Evolutionary conservation across 2,329 filamentous ascomycete species (phyloP).

Genomic region (Fonsecaea monophora): DNA sequence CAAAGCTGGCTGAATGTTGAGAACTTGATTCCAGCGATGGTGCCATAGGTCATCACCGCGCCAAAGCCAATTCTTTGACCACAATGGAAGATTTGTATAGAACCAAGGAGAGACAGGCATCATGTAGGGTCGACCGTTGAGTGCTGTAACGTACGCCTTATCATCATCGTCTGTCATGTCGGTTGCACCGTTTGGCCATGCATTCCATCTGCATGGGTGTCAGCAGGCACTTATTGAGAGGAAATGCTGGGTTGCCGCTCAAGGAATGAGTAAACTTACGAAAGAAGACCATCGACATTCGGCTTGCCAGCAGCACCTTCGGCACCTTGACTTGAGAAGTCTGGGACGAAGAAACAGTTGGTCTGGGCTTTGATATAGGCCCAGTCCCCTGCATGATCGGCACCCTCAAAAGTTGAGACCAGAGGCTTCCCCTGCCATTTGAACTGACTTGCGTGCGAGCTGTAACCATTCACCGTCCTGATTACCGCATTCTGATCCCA

Average conservation of each 20-base stretch:
- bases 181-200: constrained; percentile 17
- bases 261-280: background rate
- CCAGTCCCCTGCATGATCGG: constrained; percentile 15
- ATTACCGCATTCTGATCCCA: constrained; percentile 22
- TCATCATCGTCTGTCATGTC: constrained; percentile 18
- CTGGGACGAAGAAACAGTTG: constrained; percentile 15
- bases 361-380: constrained; percentile 20
- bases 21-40: constrained; percentile 14
- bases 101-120: constrained; percentile 23
- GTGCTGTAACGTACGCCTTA: constrained; percentile 5
- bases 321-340: constrained; percentile 17
- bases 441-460: constrained; percentile 15
- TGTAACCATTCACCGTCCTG: constrained; percentile 11
- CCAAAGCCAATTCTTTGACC: constrained; percentile 24
- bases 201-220: constrained; percentile 5
- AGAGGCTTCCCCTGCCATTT: constrained; percentile 17
- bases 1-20: constrained; percentile 7
- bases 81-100: constrained; percentile 15
- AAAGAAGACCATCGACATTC: constrained; percentile 16
- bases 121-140: constrained; percentile 12
- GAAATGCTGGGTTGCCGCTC: background rate
- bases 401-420: constrained; percentile 17
- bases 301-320: constrained; percentile 3
- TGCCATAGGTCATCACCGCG: constrained; percentile 16
- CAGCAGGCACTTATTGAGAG: background rate